phyloP scores from a whole-genome alignment of 192 early-diverging fungal species.

The Spizellomyces punctatus region DNA sequence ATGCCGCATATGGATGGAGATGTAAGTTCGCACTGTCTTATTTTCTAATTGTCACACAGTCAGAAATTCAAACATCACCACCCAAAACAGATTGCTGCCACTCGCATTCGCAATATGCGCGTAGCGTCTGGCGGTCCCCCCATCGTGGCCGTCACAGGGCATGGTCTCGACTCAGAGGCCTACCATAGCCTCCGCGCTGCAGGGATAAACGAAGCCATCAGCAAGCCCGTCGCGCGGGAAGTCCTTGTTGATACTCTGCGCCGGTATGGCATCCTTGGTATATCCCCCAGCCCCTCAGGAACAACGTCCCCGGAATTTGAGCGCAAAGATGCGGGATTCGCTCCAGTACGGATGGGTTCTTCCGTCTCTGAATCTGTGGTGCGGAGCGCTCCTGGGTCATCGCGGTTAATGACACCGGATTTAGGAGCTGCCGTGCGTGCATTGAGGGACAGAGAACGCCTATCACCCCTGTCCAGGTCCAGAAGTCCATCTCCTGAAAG shows the following conservation, averaged over 20 bases:
- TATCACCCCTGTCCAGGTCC: too few relatives aligned
- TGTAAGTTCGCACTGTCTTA: constrained; percentile 10
- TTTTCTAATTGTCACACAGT: background rate
- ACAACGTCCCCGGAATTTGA: too few relatives aligned
- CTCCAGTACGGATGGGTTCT: too few relatives aligned
- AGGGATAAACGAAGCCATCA: constrained; percentile 27
- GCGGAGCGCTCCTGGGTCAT: too few relatives aligned
- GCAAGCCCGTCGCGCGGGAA: constrained; percentile 17
- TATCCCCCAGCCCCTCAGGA: too few relatives aligned
- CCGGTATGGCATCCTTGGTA: constrained; percentile 9
- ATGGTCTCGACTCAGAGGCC: constrained; percentile 8
- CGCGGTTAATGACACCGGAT: too few relatives aligned
- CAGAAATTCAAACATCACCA: background rate
- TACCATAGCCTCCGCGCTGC: constrained; percentile 14
- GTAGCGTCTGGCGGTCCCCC: constrained; percentile 1
- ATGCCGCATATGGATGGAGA: constrained; percentile 24
- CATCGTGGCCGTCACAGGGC: constrained; percentile 19
- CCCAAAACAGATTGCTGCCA: constrained; percentile 10
- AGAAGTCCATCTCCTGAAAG: too few relatives aligned
- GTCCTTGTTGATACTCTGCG: constrained; percentile 1
- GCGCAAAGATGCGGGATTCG: too few relatives aligned
- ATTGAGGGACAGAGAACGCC: too few relatives aligned
- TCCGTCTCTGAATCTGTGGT: too few relatives aligned
- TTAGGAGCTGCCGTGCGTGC: too few relatives aligned
- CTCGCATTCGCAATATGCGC: constrained; percentile 24